These are phyloP conservation scores for Fusarium sp. DNA, from an alignment of 2,329 filamentous ascomycete species.

Conservation along the genomic window DNA sequence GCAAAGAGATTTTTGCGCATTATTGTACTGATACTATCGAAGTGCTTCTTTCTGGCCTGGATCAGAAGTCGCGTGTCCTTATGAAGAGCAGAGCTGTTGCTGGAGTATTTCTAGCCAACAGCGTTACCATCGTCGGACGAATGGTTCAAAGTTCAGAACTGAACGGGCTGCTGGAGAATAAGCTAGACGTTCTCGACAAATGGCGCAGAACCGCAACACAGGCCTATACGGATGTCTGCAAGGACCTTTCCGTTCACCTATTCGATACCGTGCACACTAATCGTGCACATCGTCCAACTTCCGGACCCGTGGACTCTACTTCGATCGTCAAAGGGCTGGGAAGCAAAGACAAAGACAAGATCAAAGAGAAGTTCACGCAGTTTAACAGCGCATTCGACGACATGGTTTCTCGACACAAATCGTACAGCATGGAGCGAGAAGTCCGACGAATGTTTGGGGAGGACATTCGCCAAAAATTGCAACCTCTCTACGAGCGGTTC, in stretches of 20 bases:
- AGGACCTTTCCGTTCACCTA: constrained; percentile 85
- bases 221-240: constrained; percentile 88
- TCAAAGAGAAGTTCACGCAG: constrained; percentile 93
- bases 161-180: constrained; percentile 74
- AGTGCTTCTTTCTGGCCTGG: constrained; percentile 78
- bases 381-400: constrained; percentile 96
- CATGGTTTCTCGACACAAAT: constrained; percentile 83
- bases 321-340: constrained; percentile 85
- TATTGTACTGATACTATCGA: constrained; percentile 94
- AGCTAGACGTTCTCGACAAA: constrained; percentile 76
- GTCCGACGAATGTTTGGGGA: constrained; percentile 83
- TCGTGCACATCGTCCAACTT: constrained; percentile 77
- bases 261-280: constrained; percentile 95
- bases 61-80: constrained; percentile 77
- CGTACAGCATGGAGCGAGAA: constrained; percentile 89
- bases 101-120: constrained; percentile 93
- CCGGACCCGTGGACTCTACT: constrained; percentile 81
- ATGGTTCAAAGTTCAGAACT: constrained; percentile 87
- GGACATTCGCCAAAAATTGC: constrained; percentile 91
- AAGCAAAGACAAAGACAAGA: constrained; percentile 93
- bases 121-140: constrained; percentile 84
- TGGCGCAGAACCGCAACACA: constrained; percentile 90
- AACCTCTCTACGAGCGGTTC: constrained; percentile 94
- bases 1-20: constrained; percentile 86
- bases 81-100: constrained; percentile 83